Evolutionary conservation across 306 rosid genomes (phyloP).

Genomic region (Spatholobus suberectus): DNA sequence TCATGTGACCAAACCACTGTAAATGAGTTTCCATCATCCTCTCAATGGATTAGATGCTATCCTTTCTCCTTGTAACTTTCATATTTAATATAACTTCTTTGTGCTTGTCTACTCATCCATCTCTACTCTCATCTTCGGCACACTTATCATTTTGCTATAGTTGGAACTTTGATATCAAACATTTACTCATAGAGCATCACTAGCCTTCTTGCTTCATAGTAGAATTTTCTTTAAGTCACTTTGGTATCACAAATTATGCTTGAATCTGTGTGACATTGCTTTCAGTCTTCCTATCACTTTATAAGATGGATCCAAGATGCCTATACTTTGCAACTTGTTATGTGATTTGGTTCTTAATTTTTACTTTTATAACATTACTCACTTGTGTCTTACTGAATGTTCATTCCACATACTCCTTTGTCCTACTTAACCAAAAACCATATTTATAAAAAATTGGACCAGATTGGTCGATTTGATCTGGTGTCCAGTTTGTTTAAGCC

Average conservation of each 20-base stretch:
- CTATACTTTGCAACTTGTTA: neutral
- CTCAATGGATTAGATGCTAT: neutral
- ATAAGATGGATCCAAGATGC: neutral
- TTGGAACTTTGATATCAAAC: neutral
- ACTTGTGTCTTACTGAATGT: neutral
- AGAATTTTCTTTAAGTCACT: neutral
- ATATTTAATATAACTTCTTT: neutral
- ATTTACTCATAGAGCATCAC: neutral
- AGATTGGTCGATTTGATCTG: too few species aligned
- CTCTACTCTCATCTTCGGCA: neutral
- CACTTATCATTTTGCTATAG: neutral
- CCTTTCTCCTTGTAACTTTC: neutral
- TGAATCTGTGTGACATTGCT: neutral
- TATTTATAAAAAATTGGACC: too few species aligned
- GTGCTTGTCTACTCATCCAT: neutral
- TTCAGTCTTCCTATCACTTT: neutral
- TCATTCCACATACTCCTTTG: too few species aligned
- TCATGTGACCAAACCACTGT: neutral
- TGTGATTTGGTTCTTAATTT: neutral
- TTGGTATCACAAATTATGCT: neutral
- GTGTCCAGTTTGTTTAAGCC: too few species aligned
- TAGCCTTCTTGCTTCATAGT: neutral
- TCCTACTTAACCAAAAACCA: too few species aligned
- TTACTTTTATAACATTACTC: neutral
- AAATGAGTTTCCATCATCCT: neutral